Conservation (phyloP, 2,329 filamentous ascomycete genomes). For the Cercospora sojina region DNA sequence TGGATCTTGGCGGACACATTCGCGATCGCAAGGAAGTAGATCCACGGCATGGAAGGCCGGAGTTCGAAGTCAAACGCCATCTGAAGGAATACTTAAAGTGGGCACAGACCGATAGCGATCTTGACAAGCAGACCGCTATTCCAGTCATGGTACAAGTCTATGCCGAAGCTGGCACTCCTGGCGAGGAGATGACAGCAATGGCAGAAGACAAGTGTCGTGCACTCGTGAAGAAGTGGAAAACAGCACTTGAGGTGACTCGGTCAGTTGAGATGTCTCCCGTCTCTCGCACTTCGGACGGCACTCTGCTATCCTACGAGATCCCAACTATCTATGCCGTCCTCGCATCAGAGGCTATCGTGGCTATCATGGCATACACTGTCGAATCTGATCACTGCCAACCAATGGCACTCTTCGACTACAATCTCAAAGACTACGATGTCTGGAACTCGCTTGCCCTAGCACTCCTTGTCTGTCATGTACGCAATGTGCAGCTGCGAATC, state of each 20-base stretch:
- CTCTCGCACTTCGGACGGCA: conserved; percentile 19
- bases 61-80: conserved; percentile 23
- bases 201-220: conserved; percentile 47
- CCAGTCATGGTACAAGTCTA: conserved; percentile 50
- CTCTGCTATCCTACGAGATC: conserved; percentile 31
- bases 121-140: conserved; percentile 38
- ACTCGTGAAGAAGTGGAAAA: conserved; percentile 47
- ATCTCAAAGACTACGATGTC: conserved; percentile 55
- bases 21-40: conserved; percentile 50
- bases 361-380: conserved; percentile 53
- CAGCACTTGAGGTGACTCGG: conserved; percentile 36
- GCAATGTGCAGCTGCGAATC: conserved; percentile 51
- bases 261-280: conserved; percentile 32
- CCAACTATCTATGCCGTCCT: conserved; percentile 57
- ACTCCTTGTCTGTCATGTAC: conserved; percentile 55
- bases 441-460: conserved; percentile 61
- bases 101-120: conserved; percentile 51
- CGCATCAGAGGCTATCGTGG: conserved; percentile 54
- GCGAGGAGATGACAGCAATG: conserved; percentile 43
- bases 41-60: conserved; percentile 26
- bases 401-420: conserved; percentile 56
- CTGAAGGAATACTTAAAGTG: conserved; percentile 53
- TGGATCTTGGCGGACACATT: conserved; percentile 52
- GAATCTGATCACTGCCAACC: conserved; percentile 36
- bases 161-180: conserved; percentile 42